phyloP scores from a whole-genome alignment of 352 stramenopile genomes.

The Phytophthora sp. region DNA sequence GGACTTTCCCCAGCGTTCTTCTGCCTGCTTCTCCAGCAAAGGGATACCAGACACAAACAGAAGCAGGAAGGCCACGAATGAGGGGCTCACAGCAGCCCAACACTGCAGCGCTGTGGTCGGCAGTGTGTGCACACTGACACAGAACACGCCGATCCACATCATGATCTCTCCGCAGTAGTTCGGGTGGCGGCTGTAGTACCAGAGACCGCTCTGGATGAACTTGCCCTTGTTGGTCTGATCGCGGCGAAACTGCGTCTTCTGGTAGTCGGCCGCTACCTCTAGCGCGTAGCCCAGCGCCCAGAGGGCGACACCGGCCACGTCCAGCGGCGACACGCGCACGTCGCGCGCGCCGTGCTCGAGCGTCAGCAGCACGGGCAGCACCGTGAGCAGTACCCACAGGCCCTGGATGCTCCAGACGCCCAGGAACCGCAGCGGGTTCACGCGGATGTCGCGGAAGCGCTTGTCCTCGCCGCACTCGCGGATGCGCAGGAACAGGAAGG shows the following conservation, averaged over 20 bases:
- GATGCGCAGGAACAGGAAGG: constrained; percentile 85
- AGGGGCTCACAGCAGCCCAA: constrained; percentile 53
- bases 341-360: constrained; percentile 35
- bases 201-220: constrained; percentile 83
- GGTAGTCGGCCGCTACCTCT: constrained; percentile 77
- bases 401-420: constrained; percentile 83
- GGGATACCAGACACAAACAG: constrained; percentile 72
- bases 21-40: constrained; percentile 69
- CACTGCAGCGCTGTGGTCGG: constrained; percentile 31
- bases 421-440: constrained; percentile 73
- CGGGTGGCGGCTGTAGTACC: constrained; percentile 90
- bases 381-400: constrained; percentile 83
- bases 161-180: constrained; percentile 93
- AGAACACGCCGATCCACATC: constrained; percentile 83
- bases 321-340: constrained; percentile 32
- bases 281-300: constrained; percentile 77
- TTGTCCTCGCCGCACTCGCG: constrained; percentile 67
- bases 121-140: constrained; percentile 54
- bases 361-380: constrained; percentile 69
- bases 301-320: constrained; percentile 46
- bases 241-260: constrained; percentile 83
- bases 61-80: constrained; percentile 75
- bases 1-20: constrained; percentile 67
- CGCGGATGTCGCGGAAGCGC: constrained; percentile 73
- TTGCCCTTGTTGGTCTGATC: constrained; percentile 66